phyloP scores from a whole-genome alignment of 495 filamentous ascomycete genomes.

The Cryomyces minteri region DNA sequence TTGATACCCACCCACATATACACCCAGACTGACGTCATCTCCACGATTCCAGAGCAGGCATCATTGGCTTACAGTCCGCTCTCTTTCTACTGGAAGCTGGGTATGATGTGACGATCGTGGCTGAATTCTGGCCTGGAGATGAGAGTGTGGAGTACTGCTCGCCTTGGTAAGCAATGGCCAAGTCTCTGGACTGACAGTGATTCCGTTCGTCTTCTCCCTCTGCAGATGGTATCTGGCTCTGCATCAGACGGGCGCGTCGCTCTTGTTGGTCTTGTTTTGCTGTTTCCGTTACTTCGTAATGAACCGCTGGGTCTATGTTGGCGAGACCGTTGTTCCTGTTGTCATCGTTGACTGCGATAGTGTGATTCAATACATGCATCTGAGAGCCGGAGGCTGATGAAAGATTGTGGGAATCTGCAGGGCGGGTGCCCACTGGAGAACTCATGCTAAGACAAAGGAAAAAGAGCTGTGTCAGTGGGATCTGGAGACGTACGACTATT shows the following conservation, averaged over 20 bases:
- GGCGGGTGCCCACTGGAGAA: slow-evolving; percentile 25
- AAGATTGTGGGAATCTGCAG: slow-evolving; percentile 4
- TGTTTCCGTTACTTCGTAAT: too few species aligned
- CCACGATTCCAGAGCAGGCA: slow-evolving; percentile 18
- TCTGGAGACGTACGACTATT: slow-evolving; percentile 17
- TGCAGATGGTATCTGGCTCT: too few species aligned
- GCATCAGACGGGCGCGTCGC: too few species aligned
- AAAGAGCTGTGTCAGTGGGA: slow-evolving; percentile 18
- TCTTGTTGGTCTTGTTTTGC: too few species aligned
- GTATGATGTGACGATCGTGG: slow-evolving; percentile 24
- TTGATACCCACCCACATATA: too few species aligned
- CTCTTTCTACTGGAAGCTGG: slow-evolving; percentile 22
- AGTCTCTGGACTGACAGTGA: too few species aligned
- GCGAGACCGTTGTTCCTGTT: too few species aligned
- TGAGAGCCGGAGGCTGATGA: not conserved
- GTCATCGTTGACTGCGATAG: not conserved
- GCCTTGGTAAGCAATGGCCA: slow-evolving; percentile 13
- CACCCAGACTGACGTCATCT: too few species aligned
- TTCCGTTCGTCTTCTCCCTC: too few species aligned
- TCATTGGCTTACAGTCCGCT: slow-evolving; percentile 30
- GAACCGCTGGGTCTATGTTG: too few species aligned
- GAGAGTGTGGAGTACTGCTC: slow-evolving; percentile 21
- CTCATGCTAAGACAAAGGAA: slow-evolving; percentile 15
- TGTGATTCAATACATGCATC: too few species aligned
- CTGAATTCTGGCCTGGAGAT: slow-evolving; percentile 24